Evolutionary conservation across 129 eudicot species (phyloP), one percentile per base, ranked within the genome.

Genomic region (Flaveria brownii): DNA sequence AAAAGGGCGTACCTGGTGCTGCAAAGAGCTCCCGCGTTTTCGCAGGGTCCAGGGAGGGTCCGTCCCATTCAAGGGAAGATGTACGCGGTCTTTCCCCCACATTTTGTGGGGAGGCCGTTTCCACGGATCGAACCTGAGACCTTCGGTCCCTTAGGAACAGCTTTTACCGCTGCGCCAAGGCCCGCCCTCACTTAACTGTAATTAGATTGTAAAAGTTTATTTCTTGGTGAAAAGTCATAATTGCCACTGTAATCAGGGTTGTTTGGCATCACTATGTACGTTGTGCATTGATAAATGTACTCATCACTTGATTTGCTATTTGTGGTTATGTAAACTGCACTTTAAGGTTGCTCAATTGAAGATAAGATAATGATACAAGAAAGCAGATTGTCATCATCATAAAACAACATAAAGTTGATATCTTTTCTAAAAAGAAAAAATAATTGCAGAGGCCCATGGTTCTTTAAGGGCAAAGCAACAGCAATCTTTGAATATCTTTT

Each of bases 401-500:
- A 72, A 56, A 63, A 30, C 56, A 42, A 73, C 50, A 16, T n/a
- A 74, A 80, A 80, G 79, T 33, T 65, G 20, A 17, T 66, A 43
- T 80, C 84, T 80, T 80, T 66, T 17, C 45, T 36, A 18, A 33
- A 73, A 73, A 80, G 79, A 67, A 67, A 79, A 66, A 74, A 80
- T 80, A 74, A 80, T 73, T 66, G 75, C 70, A 80, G 23, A 80
- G 70, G 75, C 52, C 69, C 79, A 55, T 67, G 26, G 55, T 74
- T 50, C 68, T 79, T 73, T 66, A 55, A 59, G 2, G 66, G 75
- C 45, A 80, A 73, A 80, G 80, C 75, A 80, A 74, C 84, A 75
- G 5, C 68, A 72, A 23, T 36, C 28, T 73, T 54, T 55, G 45
- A 26, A 73, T 11, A 65, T 54, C 43, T 4, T 54, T 80, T 41